phyloP scores from a whole-genome alignment of 2,329 filamentous ascomycete species.

The Penicillium paneum region DNA sequence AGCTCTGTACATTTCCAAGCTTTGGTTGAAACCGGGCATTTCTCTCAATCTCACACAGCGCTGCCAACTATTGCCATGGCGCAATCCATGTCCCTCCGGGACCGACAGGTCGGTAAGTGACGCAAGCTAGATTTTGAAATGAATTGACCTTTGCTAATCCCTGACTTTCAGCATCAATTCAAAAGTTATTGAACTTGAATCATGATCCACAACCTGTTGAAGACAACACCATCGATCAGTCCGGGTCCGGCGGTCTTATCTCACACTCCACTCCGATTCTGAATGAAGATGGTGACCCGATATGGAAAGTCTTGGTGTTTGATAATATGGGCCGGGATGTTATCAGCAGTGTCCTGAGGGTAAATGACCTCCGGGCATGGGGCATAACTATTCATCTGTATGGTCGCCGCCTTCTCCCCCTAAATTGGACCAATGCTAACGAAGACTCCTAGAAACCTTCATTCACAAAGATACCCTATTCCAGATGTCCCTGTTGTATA shows the following conservation, averaged over 20 bases:
- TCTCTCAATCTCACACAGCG: conserved; percentile 14
- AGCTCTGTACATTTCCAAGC: conserved; percentile 23
- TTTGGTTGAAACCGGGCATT: conserved; percentile 6
- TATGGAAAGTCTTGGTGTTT: conserved; percentile 97
- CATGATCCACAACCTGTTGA: conserved; percentile 57
- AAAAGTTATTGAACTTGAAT: conserved; percentile 94
- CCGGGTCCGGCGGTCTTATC: conserved; percentile 57
- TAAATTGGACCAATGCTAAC: conserved; percentile 16
- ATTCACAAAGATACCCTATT: conserved; percentile 78
- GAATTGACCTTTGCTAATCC: not conserved
- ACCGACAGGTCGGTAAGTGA: conserved; percentile 67
- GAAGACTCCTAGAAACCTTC: conserved; percentile 63
- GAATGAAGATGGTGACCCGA: conserved; percentile 82
- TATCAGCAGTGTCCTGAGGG: conserved; percentile 90
- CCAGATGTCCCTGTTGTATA: conserved; percentile 96
- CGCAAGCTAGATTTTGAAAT: conserved; percentile 5
- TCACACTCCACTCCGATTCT: conserved; percentile 74
- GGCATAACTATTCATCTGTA: conserved; percentile 97
- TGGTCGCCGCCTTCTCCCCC: conserved; percentile 26
- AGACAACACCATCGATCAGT: conserved; percentile 60
- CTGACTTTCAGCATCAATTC: conserved; percentile 70
- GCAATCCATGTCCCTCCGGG: conserved; percentile 59
- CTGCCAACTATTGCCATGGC: conserved; percentile 48
- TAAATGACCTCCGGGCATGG: conserved; percentile 87
- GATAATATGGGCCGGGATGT: conserved; percentile 90